phyloP scores from a whole-genome alignment of 352 stramenopile species.

The Phytophthora macrochlamydospora region DNA sequence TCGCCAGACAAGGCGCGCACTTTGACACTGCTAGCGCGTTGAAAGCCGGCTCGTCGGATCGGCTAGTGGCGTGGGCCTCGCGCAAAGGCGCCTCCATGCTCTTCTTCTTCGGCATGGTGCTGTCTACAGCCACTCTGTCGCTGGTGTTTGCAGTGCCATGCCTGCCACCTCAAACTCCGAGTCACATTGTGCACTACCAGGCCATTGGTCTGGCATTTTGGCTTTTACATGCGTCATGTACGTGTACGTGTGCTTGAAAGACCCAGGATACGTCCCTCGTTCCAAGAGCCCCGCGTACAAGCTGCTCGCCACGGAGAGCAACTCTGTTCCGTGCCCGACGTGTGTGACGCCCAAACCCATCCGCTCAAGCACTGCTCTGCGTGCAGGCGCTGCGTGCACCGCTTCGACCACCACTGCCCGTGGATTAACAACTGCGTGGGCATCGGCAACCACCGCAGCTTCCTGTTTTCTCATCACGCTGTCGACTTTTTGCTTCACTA shows the following conservation, averaged over 20 bases:
- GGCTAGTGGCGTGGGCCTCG: slow-evolving; percentile 68
- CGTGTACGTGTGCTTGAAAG: slow-evolving; percentile 79
- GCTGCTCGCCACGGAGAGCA: slow-evolving; percentile 72
- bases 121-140: slow-evolving; percentile 51
- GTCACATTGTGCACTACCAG: slow-evolving; percentile 28
- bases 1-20: slow-evolving; percentile 71
- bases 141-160: slow-evolving; percentile 64
- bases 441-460: slow-evolving; percentile 72
- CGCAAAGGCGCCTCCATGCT: slow-evolving; percentile 59
- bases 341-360: slow-evolving; percentile 79
- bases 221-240: slow-evolving; percentile 63
- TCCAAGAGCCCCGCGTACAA: slow-evolving; percentile 69
- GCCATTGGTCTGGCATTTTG: slow-evolving; percentile 43
- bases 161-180: slow-evolving; percentile 23
- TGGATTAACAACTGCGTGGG: slow-evolving; percentile 90
- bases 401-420: slow-evolving; percentile 87
- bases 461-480: slow-evolving; percentile 69
- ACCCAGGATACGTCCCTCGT: slow-evolving; percentile 75
- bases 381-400: slow-evolving; percentile 77
- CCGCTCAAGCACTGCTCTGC: slow-evolving; percentile 83
- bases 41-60: slow-evolving; percentile 70
- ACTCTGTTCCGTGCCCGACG: slow-evolving; percentile 73
- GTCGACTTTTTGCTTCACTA: slow-evolving; percentile 50
- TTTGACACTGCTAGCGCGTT: slow-evolving; percentile 70
- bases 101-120: slow-evolving; percentile 77